Base-by-base conservation (phyloP, 176 grass and related monocot genomes). In the Oryza rufipogon region DNA sequence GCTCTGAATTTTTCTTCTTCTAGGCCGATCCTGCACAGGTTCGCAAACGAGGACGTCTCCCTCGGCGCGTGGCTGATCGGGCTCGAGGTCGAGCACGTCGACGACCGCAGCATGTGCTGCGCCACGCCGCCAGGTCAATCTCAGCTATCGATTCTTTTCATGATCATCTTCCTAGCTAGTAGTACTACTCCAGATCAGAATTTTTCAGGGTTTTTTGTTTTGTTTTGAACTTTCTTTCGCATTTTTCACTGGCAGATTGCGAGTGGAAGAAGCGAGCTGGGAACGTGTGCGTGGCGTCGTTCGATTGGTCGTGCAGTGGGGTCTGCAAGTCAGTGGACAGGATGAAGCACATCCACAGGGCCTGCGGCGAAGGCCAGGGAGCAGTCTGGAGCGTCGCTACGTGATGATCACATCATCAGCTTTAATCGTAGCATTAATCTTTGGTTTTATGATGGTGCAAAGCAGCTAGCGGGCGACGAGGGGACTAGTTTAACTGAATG, bases 91-190 rank as follows among this genome's bases (percentile, higher is more conserved):
- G 85, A 94, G 76, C 92, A 97, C 69, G 81, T 97, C 66, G 95
- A 97, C 64, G 95, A 97, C 12, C 90, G 90, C 30, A 89, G 92
- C 84, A 94, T 97, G 92, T 97, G 95, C 75, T 97, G 95, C 32
- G 92, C 92, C 6, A 97, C 95, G 33, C 95, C 95, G 26, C 95
- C 95, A 73, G 95, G 95, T 97, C 52, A 20, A 17, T 5, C 17
- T 56, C 52, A 19, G 16, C 20, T 20, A 9, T 4, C 30, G 17
- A 56, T 56, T 49, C 0, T 61, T 20, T 36, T 36, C 34, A 36
- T 36, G 34, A 36, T 49, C 0, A 36, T 49, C 0, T 22, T 20
- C 42, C 42, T 44, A 44, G 42, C 42, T 44, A 41, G 34, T 36
- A 5, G 4, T 36, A 32, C 30, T 32, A 32, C 30, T 32, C 30